Evolutionary conservation across 495 filamentous ascomycete species (phyloP), one percentile per base, ranked within the genome.

Genomic region (Penicillium longicatenatum): DNA sequence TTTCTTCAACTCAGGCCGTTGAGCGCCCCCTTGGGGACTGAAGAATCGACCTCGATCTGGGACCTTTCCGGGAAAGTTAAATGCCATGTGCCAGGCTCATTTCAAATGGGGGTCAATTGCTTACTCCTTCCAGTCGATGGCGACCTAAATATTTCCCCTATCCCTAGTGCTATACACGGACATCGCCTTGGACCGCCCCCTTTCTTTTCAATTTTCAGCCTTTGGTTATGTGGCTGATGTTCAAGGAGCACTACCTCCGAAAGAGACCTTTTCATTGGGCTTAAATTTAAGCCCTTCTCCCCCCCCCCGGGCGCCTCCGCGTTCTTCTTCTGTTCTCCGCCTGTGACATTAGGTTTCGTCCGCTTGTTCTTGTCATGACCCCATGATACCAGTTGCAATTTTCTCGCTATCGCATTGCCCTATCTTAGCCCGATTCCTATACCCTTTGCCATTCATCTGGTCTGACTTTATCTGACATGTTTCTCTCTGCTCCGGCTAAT

Each of bases 361-460:
- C 10, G 6, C 29, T 43, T 24, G 11, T 46, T 53, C 33, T 24
- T 51, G 33, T 62, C 49, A 65, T 45, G 59, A 62, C 47, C 50
- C 57, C 52, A 64, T 52, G 64, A 64, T 64, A 67, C 52, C 61
- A 64, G 33, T 49, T 53, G 35, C 55, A 54, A 46, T 53, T 56
- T 55, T 22, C 30, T 60, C 52, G 50, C 50, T 43, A 26, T 42
- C 20, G 24, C 50, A 41, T 42, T 35, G n/a, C 12, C 35, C 33
- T 20, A n/a, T 41, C 31, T 30, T 33, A 31, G 45, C 31, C 43
- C 47, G 50, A 49, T 42, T 58, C 45, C 57, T 64, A 64, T 64
- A 64, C 62, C 62, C 62, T 61, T 24, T 54, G 35, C 37, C 49
- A 29, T 44, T n/a, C 45, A 48, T 48, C 45, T 48, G 21, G 42